Evolutionary conservation across 2,329 filamentous ascomycete species (phyloP).

Genomic region (Akanthomyces uredinophilus): DNA sequence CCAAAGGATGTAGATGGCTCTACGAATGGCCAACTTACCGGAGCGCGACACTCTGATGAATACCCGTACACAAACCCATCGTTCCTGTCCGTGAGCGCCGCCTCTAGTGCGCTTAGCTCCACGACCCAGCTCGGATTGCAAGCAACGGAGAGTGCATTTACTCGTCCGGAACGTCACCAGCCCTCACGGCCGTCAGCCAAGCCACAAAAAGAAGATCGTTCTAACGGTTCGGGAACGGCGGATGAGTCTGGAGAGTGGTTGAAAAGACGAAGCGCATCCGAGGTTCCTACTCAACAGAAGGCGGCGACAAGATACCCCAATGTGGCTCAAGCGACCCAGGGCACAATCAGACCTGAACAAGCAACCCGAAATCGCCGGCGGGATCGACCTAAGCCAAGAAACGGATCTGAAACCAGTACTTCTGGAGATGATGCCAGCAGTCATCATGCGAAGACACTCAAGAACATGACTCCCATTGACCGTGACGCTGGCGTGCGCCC

Average conservation of each 20-base stretch:
- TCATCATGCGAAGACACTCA: neutral
- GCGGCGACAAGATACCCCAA: constrained; percentile 18
- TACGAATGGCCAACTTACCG: constrained; percentile 23
- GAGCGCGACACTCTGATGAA: constrained; percentile 36
- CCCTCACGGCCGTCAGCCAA: neutral
- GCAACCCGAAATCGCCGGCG: constrained; percentile 20
- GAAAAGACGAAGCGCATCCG: constrained; percentile 1
- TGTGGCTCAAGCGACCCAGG: constrained; percentile 5
- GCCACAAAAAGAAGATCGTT: constrained; percentile 14
- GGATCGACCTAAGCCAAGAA: constrained; percentile 13
- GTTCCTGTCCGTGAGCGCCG: constrained; percentile 49
- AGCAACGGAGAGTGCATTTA: neutral
- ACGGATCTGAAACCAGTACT: constrained; percentile 10
- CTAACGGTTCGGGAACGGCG: constrained; percentile 17
- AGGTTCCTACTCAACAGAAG: constrained; percentile 16
- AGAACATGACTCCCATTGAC: constrained; percentile 9
- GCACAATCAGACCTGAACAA: constrained; percentile 17
- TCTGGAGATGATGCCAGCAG: constrained; percentile 22
- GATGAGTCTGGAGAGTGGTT: constrained; percentile 18
- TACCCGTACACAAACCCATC: constrained; percentile 35
- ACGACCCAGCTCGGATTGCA: constrained; percentile 17
- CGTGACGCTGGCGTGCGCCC: neutral
- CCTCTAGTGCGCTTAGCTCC: constrained; percentile 48
- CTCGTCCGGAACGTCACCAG: neutral
- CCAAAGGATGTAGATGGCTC: constrained; percentile 30